Evolutionary conservation across 1,284 basidiomycete species (phyloP).

Genomic region (Sutorius eximius): DNA sequence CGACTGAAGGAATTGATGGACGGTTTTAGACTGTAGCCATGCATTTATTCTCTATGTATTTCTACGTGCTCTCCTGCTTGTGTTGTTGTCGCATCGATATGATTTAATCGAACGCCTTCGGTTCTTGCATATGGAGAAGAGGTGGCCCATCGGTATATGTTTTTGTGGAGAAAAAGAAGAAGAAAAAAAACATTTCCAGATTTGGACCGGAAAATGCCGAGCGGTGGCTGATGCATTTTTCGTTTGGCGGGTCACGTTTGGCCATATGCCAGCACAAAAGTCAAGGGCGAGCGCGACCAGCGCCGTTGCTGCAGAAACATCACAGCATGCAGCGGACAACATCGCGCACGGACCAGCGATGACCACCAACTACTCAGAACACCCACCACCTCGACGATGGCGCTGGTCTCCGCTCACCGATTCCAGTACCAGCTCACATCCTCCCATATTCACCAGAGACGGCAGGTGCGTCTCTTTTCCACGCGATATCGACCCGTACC

Average conservation of each 20-base stretch:
- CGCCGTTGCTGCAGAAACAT: slow-evolving; percentile 4
- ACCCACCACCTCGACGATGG: slow-evolving; percentile 46
- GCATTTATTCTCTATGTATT: slow-evolving; percentile 30
- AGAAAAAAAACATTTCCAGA: slow-evolving; percentile 12
- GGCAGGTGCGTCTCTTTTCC: slow-evolving; percentile 62
- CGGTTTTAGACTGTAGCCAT: slow-evolving; percentile 21
- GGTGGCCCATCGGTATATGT: neutral
- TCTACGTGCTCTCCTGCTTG: slow-evolving; percentile 5
- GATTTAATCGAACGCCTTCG: slow-evolving; percentile 11
- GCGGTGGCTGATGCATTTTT: slow-evolving; percentile 30
- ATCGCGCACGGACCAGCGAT: slow-evolving; percentile 16
- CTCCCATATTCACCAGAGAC: slow-evolving; percentile 82
- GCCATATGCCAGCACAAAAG: slow-evolving; percentile 25
- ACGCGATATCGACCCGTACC: slow-evolving; percentile 12
- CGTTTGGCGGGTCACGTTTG: slow-evolving; percentile 1
- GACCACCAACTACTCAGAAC: slow-evolving; percentile 8
- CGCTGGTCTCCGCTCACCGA: slow-evolving; percentile 74
- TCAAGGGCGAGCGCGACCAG: slow-evolving; percentile 23
- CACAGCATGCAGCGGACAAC: slow-evolving; percentile 10
- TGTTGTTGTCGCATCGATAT: neutral
- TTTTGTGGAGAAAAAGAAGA: neutral
- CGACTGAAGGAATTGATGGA: slow-evolving; percentile 3
- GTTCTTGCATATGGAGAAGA: slow-evolving; percentile 33
- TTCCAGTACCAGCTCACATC: slow-evolving; percentile 60
- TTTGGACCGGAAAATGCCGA: slow-evolving; percentile 27